phyloP scores from a whole-genome alignment of 2,329 filamentous ascomycete species.

The Blastomyces parvus region DNA sequence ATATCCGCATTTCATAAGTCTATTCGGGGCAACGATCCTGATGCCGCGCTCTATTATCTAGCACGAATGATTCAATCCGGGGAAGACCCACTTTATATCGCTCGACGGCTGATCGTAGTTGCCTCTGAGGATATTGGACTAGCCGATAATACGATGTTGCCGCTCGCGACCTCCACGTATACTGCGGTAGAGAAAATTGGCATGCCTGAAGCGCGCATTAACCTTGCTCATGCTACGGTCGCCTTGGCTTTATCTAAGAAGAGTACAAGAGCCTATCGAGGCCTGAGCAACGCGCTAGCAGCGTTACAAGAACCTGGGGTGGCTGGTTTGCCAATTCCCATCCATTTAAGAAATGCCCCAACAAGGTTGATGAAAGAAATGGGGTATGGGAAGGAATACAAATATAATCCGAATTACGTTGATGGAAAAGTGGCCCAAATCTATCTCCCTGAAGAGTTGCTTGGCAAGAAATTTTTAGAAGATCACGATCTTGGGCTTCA shows the following conservation, averaged over 20 bases:
- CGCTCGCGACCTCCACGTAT: conserved; percentile 76
- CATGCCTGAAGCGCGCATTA: conserved; percentile 89
- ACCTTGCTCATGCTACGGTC: conserved; percentile 76
- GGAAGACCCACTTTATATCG: conserved; percentile 87
- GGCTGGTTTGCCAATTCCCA: conserved; percentile 68
- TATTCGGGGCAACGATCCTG: conserved; percentile 73
- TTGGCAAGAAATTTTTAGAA: conserved; percentile 65
- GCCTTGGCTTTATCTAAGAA: conserved; percentile 75
- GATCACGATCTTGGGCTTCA: conserved; percentile 68
- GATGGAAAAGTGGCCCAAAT: conserved; percentile 76
- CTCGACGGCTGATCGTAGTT: conserved; percentile 85
- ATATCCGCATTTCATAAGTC: conserved; percentile 97
- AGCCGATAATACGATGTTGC: conserved; percentile 73
- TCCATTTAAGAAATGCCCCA: conserved; percentile 85
- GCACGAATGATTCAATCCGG: conserved; percentile 92
- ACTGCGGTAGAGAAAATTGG: conserved; percentile 86
- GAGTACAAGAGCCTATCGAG: conserved; percentile 77
- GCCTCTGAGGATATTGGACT: conserved; percentile 89
- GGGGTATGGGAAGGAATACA: conserved; percentile 84
- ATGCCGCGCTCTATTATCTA: conserved; percentile 89
- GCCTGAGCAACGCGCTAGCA: conserved; percentile 66
- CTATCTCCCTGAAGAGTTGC: conserved; percentile 72
- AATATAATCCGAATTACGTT: conserved; percentile 87
- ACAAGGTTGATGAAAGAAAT: conserved; percentile 88
- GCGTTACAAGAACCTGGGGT: conserved; percentile 75